Evolutionary conservation across 1,139 yeast species (phyloP).

Genomic region (Yamadazyma epiphylla): DNA sequence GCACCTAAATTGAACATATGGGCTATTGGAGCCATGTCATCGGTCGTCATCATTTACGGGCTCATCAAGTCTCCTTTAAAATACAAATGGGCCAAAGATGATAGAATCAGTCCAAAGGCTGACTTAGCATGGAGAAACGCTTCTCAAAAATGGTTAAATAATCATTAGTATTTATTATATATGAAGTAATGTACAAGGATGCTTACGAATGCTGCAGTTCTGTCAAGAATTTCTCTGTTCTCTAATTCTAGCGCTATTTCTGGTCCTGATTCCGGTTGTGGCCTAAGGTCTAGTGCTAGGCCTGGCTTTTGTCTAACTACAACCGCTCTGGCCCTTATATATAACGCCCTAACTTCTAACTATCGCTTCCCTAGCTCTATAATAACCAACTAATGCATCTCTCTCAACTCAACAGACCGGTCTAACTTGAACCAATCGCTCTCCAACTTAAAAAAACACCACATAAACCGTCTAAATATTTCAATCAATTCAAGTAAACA

Average conservation of each 20-base stretch:
- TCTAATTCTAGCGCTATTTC: no score
- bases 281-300: no score
- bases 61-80: conserved; percentile 44
- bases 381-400: no score
- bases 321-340: no score
- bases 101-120: conserved; percentile 47
- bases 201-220: not conserved
- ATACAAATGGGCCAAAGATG: conserved; percentile 40
- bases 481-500: conserved; percentile 69
- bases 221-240: no score
- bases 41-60: conserved; percentile 38
- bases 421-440: conserved; percentile 58
- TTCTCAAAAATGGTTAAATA: conserved; percentile 45
- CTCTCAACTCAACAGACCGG: no score
- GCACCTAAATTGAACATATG: conserved; percentile 40
- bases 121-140: conserved; percentile 53
- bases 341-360: no score
- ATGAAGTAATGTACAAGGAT: conserved; percentile 1
- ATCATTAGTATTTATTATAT: conserved; percentile 5
- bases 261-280: no score
- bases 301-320: no score
- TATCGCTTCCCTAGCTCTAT: no score
- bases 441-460: conserved; percentile 85
- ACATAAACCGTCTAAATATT: conserved; percentile 76
- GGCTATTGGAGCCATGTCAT: conserved; percentile 44